phyloP scores from a whole-genome alignment of 441 rosid species.

The Euphorbia celastroides region DNA sequence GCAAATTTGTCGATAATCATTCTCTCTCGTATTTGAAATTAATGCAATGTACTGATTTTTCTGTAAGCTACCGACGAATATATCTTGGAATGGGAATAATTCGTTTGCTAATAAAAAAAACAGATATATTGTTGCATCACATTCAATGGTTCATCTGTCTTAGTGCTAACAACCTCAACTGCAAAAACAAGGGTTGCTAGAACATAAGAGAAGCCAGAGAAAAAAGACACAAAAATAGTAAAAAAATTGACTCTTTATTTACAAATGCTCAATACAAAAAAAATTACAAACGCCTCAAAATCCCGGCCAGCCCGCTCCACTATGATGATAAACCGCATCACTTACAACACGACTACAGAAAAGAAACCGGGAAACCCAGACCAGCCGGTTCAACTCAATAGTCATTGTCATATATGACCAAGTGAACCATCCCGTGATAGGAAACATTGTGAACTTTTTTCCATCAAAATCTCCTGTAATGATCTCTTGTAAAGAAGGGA shows the following conservation, averaged over 20 bases:
- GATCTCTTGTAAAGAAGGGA: slow-evolving; percentile 46
- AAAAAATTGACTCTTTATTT: slow-evolving; percentile 7
- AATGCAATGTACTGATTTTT: neutral
- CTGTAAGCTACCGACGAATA: neutral
- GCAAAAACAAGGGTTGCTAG: neutral
- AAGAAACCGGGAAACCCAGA: neutral
- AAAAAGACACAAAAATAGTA: neutral
- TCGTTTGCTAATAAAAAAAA: neutral
- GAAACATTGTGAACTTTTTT: neutral
- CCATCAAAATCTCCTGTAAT: slow-evolving; percentile 30
- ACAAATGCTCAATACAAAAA: slow-evolving; percentile 19
- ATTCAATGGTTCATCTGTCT: neutral
- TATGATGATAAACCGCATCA: slow-evolving; percentile 3
- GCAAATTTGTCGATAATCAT: neutral
- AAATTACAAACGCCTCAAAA: slow-evolving; percentile 6
- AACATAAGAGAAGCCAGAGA: neutral
- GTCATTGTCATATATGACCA: slow-evolving; percentile 3
- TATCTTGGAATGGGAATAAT: neutral
- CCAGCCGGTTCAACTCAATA: slow-evolving; percentile 11
- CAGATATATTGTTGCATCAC: neutral
- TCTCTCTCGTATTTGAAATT: neutral
- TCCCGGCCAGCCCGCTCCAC: slow-evolving; percentile 12
- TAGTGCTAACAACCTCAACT: neutral
- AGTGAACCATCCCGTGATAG: neutral
- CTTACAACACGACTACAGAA: neutral